A percentile compares a stretch with the other conserved stretches of the same genome.
phyloP scores from a whole-genome alignment of 1,139 yeast species.

The Yamadazyma dushanensis region DNA sequence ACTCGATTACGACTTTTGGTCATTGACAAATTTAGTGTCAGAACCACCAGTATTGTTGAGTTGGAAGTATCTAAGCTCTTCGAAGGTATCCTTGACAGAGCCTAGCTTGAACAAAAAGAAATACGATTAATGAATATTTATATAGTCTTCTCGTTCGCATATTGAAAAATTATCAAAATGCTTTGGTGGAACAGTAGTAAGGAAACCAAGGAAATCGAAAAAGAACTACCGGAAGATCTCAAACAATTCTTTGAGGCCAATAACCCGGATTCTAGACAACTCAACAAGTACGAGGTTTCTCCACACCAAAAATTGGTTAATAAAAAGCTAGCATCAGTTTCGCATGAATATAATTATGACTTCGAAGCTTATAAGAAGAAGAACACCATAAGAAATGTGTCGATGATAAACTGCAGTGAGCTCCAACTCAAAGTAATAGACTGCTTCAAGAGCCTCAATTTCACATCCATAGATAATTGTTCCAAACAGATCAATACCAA shows the following conservation, averaged over 20 bases:
- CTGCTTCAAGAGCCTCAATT: conserved; percentile 37
- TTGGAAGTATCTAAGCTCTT: conserved; percentile 37
- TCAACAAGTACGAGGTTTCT: conserved; percentile 25
- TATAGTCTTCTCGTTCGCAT: conserved; percentile 1
- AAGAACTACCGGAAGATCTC: conserved; percentile 33
- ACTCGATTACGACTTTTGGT: conserved; percentile 44
- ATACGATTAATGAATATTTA: neutral
- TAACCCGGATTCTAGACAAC: conserved; percentile 31
- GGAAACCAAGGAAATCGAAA: conserved; percentile 26
- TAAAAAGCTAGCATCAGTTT: conserved; percentile 21
- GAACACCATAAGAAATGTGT: conserved; percentile 26
- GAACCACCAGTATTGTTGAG: conserved; percentile 22
- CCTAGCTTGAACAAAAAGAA: too few relatives aligned
- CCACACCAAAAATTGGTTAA: conserved; percentile 32
- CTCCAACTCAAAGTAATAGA: conserved; percentile 38
- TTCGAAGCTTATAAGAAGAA: conserved; percentile 34
- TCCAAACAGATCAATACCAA: conserved; percentile 27
- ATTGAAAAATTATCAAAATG: conserved; percentile 5
- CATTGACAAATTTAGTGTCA: conserved; percentile 10
- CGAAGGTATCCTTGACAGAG: conserved; percentile 37
- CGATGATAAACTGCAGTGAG: conserved; percentile 44
- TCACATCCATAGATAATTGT: conserved; percentile 29
- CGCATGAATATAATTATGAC: conserved; percentile 24
- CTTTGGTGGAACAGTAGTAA: conserved; percentile 20
- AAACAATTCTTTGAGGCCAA: conserved; percentile 33